Conservation (phyloP, 371 early-diverging fungal genomes). For the Blakeslea trispora region DNA sequence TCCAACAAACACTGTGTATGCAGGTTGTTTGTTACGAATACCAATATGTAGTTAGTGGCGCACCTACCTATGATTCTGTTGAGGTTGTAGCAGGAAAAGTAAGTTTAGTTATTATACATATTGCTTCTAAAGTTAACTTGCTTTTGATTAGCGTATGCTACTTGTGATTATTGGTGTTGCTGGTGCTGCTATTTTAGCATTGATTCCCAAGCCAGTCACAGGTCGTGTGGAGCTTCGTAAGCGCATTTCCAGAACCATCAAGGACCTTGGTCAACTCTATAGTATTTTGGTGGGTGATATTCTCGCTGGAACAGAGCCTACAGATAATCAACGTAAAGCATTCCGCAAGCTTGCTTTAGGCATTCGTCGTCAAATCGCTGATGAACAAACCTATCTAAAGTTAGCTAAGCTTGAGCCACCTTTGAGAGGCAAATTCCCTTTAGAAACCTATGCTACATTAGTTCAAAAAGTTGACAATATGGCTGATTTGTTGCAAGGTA, state of each 20-base stretch:
- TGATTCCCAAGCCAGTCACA: constrained; percentile 38
- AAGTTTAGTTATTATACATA: constrained; percentile 1
- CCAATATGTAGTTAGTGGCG: constrained; percentile 26
- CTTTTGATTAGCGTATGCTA: constrained; percentile 32
- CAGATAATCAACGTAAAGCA: constrained; percentile 29
- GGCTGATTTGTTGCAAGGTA: constrained; percentile 40
- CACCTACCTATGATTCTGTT: constrained; percentile 24
- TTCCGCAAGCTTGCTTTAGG: constrained; percentile 36
- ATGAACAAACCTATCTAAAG: constrained; percentile 35
- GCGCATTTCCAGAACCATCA: constrained; percentile 39
- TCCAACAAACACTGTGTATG: no score
- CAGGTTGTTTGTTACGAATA: constrained; percentile 37
- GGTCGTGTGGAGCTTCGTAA: constrained; percentile 50
- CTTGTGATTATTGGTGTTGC: constrained; percentile 42
- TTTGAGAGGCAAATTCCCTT: constrained; percentile 45
- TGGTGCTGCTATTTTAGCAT: constrained; percentile 36
- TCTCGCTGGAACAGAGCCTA: constrained; percentile 11
- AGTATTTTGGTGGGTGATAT: constrained; percentile 32
- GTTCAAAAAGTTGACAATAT: constrained; percentile 47
- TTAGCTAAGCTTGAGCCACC: constrained; percentile 43
- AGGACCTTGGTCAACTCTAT: constrained; percentile 41
- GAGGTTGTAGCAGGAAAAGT: constrained; percentile 51
- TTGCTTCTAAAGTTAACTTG: not conserved
- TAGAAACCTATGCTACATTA: constrained; percentile 26
- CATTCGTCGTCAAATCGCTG: constrained; percentile 45